Evolutionary conservation across 495 filamentous ascomycete genomes (phyloP).

Genomic region (Talaromyces adpressus): DNA sequence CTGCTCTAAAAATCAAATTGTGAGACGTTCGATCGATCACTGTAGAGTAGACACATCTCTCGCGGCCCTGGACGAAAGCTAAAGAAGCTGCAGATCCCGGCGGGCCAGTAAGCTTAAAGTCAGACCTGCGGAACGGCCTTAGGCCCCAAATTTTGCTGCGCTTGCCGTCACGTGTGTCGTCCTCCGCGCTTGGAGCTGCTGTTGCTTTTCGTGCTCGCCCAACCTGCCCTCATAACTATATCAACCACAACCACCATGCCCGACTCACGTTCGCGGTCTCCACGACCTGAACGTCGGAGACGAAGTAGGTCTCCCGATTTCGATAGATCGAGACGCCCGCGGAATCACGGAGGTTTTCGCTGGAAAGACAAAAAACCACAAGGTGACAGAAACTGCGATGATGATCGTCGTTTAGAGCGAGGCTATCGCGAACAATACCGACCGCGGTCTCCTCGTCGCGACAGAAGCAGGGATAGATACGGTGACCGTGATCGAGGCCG

Average conservation of each 20-base stretch:
- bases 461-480: slow-evolving; percentile 21
- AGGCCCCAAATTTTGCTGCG: background rate
- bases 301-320: slow-evolving; percentile 31
- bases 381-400: slow-evolving; percentile 28
- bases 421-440: slow-evolving; percentile 46
- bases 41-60: no score
- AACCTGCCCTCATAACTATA: background rate
- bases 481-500: slow-evolving; percentile 16
- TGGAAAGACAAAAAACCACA: slow-evolving; percentile 60
- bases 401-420: slow-evolving; percentile 43
- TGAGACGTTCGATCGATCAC: background rate
- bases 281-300: slow-evolving; percentile 17
- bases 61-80: no score
- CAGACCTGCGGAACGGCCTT: no score
- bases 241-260: background rate
- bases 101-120: background rate
- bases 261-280: slow-evolving; percentile 11
- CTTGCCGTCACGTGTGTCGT: background rate
- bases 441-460: slow-evolving; percentile 26
- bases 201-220: background rate
- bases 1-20: background rate
- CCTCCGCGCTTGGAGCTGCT: no score
- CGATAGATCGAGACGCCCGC: slow-evolving; percentile 22
- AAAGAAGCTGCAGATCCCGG: no score
- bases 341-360: slow-evolving; percentile 48